Evolutionary conservation across 2,329 filamentous ascomycete species (phyloP).

Genomic region (Fusarium annulatum): DNA sequence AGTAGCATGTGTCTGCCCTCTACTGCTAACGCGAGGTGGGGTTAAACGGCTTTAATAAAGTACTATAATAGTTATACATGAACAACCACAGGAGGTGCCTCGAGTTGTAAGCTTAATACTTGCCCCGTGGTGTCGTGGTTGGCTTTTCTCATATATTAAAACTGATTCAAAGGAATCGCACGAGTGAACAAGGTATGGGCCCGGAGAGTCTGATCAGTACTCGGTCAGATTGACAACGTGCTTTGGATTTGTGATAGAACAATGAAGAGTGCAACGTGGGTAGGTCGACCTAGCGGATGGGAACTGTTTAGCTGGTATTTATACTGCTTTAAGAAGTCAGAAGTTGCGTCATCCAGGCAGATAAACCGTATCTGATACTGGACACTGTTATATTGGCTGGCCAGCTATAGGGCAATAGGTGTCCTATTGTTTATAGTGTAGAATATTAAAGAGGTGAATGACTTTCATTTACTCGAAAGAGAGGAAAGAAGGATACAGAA

Average conservation of each 20-base stretch:
- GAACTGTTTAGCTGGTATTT: not conserved
- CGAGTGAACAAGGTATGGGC: not conserved
- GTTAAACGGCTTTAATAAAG: not conserved
- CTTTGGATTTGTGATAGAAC: not conserved
- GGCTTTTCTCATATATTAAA: not conserved
- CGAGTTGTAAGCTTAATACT: not conserved
- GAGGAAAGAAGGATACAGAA: not conserved
- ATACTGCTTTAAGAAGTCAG: not conserved
- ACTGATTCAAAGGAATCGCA: not conserved
- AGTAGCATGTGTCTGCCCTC: constrained; percentile 26
- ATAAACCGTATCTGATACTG: not conserved
- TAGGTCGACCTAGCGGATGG: not conserved
- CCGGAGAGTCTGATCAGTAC: not conserved
- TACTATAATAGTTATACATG: not conserved
- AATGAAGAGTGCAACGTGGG: not conserved
- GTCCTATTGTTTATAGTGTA: not conserved
- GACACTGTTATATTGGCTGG: not conserved
- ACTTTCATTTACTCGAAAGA: not conserved
- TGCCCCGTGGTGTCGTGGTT: not conserved
- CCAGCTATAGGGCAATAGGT: not conserved
- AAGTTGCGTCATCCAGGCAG: not conserved
- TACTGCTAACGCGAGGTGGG: not conserved
- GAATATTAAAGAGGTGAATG: not conserved
- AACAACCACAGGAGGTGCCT: not conserved
- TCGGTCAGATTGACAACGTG: not conserved